A percentile compares a stretch with the other conserved stretches of the same genome.
Conservation (phyloP, 139 green algal species). For the Picochlorum sp. region DNA sequence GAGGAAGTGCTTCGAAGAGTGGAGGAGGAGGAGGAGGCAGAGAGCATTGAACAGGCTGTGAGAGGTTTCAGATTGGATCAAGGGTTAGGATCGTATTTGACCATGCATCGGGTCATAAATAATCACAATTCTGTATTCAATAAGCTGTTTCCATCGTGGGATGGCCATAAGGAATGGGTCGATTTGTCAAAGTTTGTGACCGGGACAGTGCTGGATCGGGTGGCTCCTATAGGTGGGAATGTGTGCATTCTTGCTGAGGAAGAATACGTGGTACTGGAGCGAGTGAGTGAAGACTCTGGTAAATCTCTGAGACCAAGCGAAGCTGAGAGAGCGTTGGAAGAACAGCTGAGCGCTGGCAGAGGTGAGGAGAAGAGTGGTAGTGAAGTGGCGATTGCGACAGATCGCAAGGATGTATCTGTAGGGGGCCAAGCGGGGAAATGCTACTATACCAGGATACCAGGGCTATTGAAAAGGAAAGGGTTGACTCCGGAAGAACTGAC, state of each 20-base stretch:
- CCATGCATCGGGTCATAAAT: not conserved
- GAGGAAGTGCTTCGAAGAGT: conserved; percentile 47
- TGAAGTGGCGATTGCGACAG: not conserved
- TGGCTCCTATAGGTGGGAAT: conserved; percentile 44
- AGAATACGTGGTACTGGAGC: conserved; percentile 1
- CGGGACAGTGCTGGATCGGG: conserved; percentile 14
- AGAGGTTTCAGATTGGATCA: not conserved
- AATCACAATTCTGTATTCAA: no score
- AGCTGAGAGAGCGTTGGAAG: conserved; percentile 41
- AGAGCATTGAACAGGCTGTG: not conserved
- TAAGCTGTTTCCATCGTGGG: not conserved
- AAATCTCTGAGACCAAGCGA: conserved; percentile 1
- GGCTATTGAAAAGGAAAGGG: conserved; percentile 37
- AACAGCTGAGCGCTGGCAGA: conserved; percentile 8
- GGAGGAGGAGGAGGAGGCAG: conserved; percentile 37
- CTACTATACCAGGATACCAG: conserved; percentile 49
- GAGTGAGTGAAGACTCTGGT: no score
- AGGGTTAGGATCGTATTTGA: not conserved
- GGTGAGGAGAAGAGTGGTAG: not conserved
- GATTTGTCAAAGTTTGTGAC: conserved; percentile 39
- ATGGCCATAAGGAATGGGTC: conserved; percentile 33
- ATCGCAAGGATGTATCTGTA: conserved; percentile 1
- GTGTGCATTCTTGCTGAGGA: conserved; percentile 52
- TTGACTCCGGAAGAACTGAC: conserved; percentile 46
- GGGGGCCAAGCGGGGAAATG: conserved; percentile 29